These are phyloP conservation scores for Curvularia eragrostidis DNA, from an alignment of 2,329 filamentous ascomycete genomes.

Conservation along the genomic window DNA sequence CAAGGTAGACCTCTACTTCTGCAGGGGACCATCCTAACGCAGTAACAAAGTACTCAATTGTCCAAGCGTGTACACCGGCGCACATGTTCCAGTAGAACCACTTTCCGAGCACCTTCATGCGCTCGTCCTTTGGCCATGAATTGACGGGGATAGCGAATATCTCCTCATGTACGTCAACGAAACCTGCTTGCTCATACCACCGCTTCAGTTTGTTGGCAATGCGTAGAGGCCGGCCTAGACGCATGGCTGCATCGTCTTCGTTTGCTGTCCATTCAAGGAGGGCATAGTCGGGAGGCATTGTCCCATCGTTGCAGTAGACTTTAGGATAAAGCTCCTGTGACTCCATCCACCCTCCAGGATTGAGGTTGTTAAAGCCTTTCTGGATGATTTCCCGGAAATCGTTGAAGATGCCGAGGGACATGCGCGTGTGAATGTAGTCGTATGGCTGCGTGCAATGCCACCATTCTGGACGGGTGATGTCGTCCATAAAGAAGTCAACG, in stretches of 20 bases:
- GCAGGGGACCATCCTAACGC: constrained; percentile 53
- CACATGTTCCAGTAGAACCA: constrained; percentile 58
- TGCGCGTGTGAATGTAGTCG: constrained; percentile 66
- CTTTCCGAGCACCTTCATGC: constrained; percentile 57
- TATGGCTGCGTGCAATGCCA: constrained; percentile 57
- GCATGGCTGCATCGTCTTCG: constrained; percentile 55
- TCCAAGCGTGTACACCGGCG: constrained; percentile 54
- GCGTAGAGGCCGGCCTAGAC: constrained; percentile 56
- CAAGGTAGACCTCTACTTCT: constrained; percentile 55
- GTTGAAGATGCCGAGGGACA: constrained; percentile 64
- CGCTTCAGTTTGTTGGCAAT: constrained; percentile 61
- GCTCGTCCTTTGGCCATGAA: constrained; percentile 58
- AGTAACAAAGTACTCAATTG: constrained; percentile 52
- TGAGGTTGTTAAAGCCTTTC: constrained; percentile 60
- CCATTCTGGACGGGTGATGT: constrained; percentile 67
- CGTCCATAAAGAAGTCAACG: constrained; percentile 76
- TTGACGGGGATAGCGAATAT: constrained; percentile 62
- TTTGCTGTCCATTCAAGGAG: constrained; percentile 57
- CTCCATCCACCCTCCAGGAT: constrained; percentile 62
- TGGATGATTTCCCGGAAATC: constrained; percentile 64
- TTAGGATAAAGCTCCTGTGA: constrained; percentile 54
- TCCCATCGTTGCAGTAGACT: constrained; percentile 61
- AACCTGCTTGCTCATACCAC: constrained; percentile 64
- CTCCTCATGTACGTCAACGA: constrained; percentile 62
- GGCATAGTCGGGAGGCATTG: constrained; percentile 57